These are phyloP conservation scores for Friedmanniomyces endolithicus DNA, from an alignment of 495 filamentous ascomycete species.

Conservation along the genomic window DNA sequence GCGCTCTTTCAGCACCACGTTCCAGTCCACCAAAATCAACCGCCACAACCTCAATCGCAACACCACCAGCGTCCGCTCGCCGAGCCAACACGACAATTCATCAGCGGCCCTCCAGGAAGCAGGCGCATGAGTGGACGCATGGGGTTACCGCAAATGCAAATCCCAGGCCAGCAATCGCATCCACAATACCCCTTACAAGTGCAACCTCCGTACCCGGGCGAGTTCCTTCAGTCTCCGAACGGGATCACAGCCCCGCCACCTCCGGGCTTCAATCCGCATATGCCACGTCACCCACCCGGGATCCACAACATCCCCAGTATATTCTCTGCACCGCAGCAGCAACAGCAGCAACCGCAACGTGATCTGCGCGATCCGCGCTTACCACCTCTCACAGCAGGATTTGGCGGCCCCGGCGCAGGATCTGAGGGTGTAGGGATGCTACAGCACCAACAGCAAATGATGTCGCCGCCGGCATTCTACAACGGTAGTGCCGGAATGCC, in stretches of 20 bases:
- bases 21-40: not conserved
- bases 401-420: not conserved
- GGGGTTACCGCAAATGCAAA: conserved; percentile 12
- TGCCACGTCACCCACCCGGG: conserved; percentile 18
- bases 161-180: conserved; percentile 2
- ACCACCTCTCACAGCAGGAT: not conserved
- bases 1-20: conserved; percentile 3
- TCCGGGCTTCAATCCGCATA: conserved; percentile 14
- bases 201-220: conserved; percentile 5
- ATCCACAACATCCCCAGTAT: conserved; percentile 14
- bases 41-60: conserved; percentile 2
- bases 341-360: not conserved
- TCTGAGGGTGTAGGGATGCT: not conserved
- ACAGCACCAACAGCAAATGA: not conserved
- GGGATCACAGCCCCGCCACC: conserved; percentile 1
- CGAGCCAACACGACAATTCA: conserved; percentile 8
- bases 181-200: not conserved
- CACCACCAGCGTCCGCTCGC: conserved; percentile 14
- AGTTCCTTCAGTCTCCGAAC: conserved; percentile 10
- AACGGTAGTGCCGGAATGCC: conserved; percentile 1
- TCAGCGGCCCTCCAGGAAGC: not conserved
- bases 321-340: conserved; percentile 15
- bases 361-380: not conserved
- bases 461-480: conserved; percentile 14
- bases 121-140: conserved; percentile 15